Percentiles rank a stretch among this genome's conserved stretches.
These are phyloP conservation scores for Boletus rubropictus DNA, from an alignment of 768 basidiomycete species.

Conservation along the genomic window DNA sequence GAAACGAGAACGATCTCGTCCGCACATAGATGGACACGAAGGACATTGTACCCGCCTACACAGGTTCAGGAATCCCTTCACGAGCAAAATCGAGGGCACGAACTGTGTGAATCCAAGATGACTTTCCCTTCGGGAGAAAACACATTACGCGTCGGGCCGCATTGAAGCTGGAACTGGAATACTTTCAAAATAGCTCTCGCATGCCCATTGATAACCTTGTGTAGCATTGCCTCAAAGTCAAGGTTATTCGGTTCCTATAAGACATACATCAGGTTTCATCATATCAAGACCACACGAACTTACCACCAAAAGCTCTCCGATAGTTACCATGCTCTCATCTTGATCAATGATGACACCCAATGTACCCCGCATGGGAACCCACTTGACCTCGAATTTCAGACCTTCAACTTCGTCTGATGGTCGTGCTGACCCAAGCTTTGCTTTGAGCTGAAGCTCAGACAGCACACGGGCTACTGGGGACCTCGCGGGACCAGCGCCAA, in stretches of 20 bases:
- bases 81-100: slow-evolving; percentile 4
- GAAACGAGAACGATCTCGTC: slow-evolving; percentile 73
- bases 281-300: slow-evolving; percentile 23
- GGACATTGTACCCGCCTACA: slow-evolving; percentile 49
- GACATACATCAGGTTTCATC: background rate
- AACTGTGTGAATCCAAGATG: slow-evolving; percentile 51
- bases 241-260: slow-evolving; percentile 58
- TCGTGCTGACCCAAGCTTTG: slow-evolving; percentile 49
- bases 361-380: slow-evolving; percentile 70
- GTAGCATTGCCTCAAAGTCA: slow-evolving; percentile 68
- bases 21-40: slow-evolving; percentile 67
- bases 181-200: slow-evolving; percentile 53
- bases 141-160: slow-evolving; percentile 44
- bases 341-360: slow-evolving; percentile 53
- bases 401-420: slow-evolving; percentile 76
- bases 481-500: slow-evolving; percentile 43
- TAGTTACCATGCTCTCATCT: slow-evolving; percentile 39
- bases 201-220: slow-evolving; percentile 59
- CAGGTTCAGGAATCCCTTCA: slow-evolving; percentile 1
- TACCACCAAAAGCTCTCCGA: slow-evolving; percentile 51
- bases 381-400: slow-evolving; percentile 61
- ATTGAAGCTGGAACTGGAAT: slow-evolving; percentile 52
- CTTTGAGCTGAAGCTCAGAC: slow-evolving; percentile 55
- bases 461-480: slow-evolving; percentile 50
- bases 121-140: slow-evolving; percentile 63